Evolutionary conservation across 805 yeast genomes (phyloP), one percentile per base, ranked within the genome.

Genomic region (Candida nanaspora): DNA sequence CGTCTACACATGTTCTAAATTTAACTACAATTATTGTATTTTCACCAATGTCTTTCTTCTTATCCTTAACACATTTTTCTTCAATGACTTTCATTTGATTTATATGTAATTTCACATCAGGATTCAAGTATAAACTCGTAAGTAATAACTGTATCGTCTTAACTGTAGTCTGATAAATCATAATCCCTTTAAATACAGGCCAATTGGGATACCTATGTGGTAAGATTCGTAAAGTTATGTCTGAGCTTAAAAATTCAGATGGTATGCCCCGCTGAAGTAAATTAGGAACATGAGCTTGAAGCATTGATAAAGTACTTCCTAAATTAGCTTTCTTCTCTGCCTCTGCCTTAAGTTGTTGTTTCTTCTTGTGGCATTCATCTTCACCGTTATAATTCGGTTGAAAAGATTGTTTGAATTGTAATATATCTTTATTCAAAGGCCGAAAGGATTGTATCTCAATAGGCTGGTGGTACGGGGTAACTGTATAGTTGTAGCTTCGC

Each of bases 1-100:
- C 73, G 29, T 69, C 71, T 6, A 62, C 54, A 48, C 82, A 76
- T 1, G 82, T 78, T 32, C 69, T 61, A 82, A 83, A 79, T 44
- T 79, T 65, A 13, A 79, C 56, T 34, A 69, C 60, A 10, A 79
- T 61, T 46, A 76, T 77, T 5, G 79, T 70, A 23, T 8, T 23
- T 23, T 8, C 7, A 23, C 27, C 27, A 23, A 8, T 23, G 27
- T 23, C 27, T 8, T 8, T 8, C 27, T 11, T 23, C 11, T 23
- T 11, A 23, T 23, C 11, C 11, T 23, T 7, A 7, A 8, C 10
- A 23, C 10, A 23, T 23, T 11, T 11, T 7, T 11, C 59, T 18
- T 67, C 66, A 19, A 48, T 37, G 2, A 60, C 46, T 31, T 56
- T 47, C 18, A 72, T 52, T 42, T 69, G 58, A 43, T 68, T 62